Evolutionary conservation across 2,329 filamentous ascomycete species (phyloP), one percentile per base, ranked within the genome.

Genomic region (Trichoderma sp.): DNA sequence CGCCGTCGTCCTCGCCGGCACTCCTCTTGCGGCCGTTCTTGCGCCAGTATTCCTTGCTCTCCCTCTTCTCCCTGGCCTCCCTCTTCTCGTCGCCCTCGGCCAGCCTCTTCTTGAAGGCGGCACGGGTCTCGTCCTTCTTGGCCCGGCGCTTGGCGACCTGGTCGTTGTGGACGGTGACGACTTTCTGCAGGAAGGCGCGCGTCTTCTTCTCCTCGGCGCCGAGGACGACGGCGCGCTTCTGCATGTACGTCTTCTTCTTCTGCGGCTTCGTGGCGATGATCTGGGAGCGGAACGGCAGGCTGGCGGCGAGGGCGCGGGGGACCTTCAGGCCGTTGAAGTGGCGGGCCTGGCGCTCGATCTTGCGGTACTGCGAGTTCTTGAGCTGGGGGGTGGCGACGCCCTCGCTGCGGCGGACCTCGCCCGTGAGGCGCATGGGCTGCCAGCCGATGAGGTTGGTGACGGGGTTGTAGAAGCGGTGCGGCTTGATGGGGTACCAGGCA

Each of bases 401-500:
- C 76, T 92, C 80, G 60, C 88, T 91, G 51, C 88, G 88, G 48
- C 95, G 92, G 69, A 99, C 90, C 79, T 97, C 88, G 66, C 95
- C 95, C 0, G 95, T 98, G 45, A 97, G 83, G 26, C 95, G 90
- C 95, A 99, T 99, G 63, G 89, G 88, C 73, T 90, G 86, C 95
- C 95, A 98, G 67, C 91, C 92, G 66, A 98, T 84, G 45, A 98
- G 85, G 78, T 99, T 97, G 66, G 92, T 95, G 63, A 96, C 93
- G 1, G 93, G 91, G 78, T 98, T 97, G 83, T 97, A 97, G 85
- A 97, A 99, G 66, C 93, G 89, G 77, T 93, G 93, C 1, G 95
- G 95, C 74, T 93, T 93, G 77, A 99, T 89, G 10, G 95, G 92
- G 78, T 96, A 98, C 96, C 96, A 99, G 2, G 95, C 94, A 56